These are phyloP conservation scores for Eucalyptus cloeziana DNA, from an alignment of 345 rosid genomes.

Conservation along the genomic window DNA sequence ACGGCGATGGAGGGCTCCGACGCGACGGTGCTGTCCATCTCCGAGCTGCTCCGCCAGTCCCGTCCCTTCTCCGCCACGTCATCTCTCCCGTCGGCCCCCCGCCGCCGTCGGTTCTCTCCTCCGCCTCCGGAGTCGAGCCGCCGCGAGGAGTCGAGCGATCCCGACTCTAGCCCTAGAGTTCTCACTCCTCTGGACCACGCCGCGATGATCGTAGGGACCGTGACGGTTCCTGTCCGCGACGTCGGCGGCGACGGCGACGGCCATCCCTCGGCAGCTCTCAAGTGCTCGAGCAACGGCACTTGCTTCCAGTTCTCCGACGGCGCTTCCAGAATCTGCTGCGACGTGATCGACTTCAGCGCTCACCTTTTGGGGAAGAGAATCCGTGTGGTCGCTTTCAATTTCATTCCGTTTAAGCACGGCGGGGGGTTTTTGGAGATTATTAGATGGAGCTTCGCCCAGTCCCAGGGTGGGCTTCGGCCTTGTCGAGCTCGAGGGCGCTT, in stretches of 20 bases:
- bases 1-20: not conserved
- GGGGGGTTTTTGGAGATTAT: slow-evolving; percentile 78
- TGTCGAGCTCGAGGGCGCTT: slow-evolving; percentile 25
- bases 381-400: slow-evolving; percentile 59
- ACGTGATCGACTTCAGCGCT: slow-evolving; percentile 32
- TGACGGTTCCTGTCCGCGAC: slow-evolving; percentile 27
- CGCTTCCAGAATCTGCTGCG: slow-evolving; percentile 57
- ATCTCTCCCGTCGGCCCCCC: slow-evolving; percentile 12
- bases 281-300: slow-evolving; percentile 20
- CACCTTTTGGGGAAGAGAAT: slow-evolving; percentile 28
- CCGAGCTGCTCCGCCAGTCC: slow-evolving; percentile 32
- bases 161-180: slow-evolving; percentile 6
- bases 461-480: not conserved
- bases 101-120: not conserved
- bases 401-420: slow-evolving; percentile 37
- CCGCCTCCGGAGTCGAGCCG: not conserved
- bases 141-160: not conserved
- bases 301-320: slow-evolving; percentile 71
- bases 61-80: slow-evolving; percentile 47
- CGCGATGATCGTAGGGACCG: slow-evolving; percentile 42
- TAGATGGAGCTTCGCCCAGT: slow-evolving; percentile 35
- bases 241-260: not conserved
- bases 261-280: slow-evolving; percentile 11
- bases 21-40: not conserved
- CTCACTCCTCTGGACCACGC: slow-evolving; percentile 33